phyloP scores from a whole-genome alignment of 2,329 filamentous ascomycete species.

The Ophiostoma angusticollis region DNA sequence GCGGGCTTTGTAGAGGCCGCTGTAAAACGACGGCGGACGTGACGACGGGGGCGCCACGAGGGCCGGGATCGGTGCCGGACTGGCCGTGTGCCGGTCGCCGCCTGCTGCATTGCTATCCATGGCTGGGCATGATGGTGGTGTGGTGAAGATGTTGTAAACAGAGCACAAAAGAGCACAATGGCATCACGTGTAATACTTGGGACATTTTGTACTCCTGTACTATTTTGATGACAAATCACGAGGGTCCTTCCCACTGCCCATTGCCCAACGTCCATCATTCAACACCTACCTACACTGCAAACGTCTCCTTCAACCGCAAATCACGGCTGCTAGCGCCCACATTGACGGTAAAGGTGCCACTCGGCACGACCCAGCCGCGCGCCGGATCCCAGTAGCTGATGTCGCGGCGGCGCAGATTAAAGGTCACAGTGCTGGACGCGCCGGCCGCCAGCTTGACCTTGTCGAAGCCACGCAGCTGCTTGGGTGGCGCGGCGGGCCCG shows the following conservation, averaged over 20 bases:
- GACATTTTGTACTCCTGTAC: too few relatives aligned
- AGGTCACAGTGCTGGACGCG: conserved; percentile 32
- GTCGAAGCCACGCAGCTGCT: conserved; percentile 49
- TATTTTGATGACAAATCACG: too few relatives aligned
- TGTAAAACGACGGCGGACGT: conserved; percentile 16
- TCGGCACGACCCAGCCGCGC: conserved; percentile 48
- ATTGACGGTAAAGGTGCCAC: conserved; percentile 28
- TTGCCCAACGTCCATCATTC: not conserved
- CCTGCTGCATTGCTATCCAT: too few relatives aligned
- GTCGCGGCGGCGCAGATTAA: conserved; percentile 46
- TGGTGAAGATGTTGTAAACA: too few relatives aligned
- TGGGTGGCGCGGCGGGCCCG: conserved; percentile 25
- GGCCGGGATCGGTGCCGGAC: not conserved
- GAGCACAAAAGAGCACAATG: too few relatives aligned
- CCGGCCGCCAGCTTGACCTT: conserved; percentile 40
- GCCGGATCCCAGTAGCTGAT: conserved; percentile 50
- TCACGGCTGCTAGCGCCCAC: conserved; percentile 36
- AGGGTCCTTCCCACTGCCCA: too few relatives aligned
- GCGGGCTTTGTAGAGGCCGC: conserved; percentile 27
- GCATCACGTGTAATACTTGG: too few relatives aligned
- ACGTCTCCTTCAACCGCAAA: conserved; percentile 25
- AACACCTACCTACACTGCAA: conserved; percentile 11
- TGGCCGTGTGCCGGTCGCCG: too few relatives aligned
- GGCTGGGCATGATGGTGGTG: too few relatives aligned
- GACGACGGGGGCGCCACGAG: not conserved